Evolutionary conservation across 805 yeast genomes (phyloP).

Genomic region (Groenewaldozyma tartarivorans): DNA sequence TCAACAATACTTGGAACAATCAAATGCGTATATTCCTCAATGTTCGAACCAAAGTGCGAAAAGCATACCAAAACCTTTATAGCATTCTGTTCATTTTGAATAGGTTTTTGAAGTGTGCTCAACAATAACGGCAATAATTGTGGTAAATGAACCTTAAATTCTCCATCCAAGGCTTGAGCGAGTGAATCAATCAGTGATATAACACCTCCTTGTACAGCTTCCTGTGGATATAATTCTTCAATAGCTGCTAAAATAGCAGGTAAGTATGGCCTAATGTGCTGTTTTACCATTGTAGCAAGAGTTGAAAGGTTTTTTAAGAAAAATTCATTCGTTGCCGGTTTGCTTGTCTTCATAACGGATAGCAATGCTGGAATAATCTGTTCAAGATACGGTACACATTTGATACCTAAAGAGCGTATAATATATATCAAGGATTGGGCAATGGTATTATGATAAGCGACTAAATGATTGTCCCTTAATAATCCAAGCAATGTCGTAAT

Average conservation of each 20-base stretch:
- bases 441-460: conserved; percentile 80
- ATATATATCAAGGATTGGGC: conserved; percentile 92
- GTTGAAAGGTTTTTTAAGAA: conserved; percentile 79
- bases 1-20: conserved; percentile 79
- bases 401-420: conserved; percentile 77
- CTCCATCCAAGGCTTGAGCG: conserved; percentile 81
- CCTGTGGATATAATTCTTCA: conserved; percentile 57
- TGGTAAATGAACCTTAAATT: conserved; percentile 77
- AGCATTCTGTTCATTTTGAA: conserved; percentile 33
- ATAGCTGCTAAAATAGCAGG: conserved; percentile 66
- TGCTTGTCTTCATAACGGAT: conserved; percentile 65
- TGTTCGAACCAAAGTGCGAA: conserved; percentile 75
- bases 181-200: conserved; percentile 74
- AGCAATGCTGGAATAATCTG: conserved; percentile 84
- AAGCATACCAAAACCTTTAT: conserved; percentile 71
- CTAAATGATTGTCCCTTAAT: conserved; percentile 73
- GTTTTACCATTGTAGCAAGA: conserved; percentile 71
- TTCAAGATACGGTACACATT: conserved; percentile 82
- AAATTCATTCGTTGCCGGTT: conserved; percentile 70
- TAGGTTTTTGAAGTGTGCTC: conserved; percentile 51
- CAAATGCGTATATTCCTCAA: conserved; percentile 82
- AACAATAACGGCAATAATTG: conserved; percentile 67
- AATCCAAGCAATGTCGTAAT: conserved; percentile 77
- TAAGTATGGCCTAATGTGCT: conserved; percentile 79
- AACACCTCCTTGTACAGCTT: conserved; percentile 66